phyloP scores from a whole-genome alignment of 2,329 filamentous ascomycete genomes.

The Zymoseptoria crescenta region DNA sequence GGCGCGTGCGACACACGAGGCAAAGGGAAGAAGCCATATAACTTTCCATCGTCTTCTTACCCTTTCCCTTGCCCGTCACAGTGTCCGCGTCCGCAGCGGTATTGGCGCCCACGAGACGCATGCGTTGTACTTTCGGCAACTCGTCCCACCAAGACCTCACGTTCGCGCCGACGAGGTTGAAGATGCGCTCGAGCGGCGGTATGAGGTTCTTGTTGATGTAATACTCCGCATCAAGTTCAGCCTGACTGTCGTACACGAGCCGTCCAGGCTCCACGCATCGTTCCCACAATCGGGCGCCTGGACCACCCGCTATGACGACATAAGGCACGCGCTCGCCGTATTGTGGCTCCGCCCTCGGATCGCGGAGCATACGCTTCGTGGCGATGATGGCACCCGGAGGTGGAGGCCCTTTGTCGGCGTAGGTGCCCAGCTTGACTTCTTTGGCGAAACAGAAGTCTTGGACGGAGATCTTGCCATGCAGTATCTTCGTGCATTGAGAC shows the following conservation, averaged over 20 bases:
- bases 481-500: conserved; percentile 81
- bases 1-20: conserved; percentile 61
- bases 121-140: conserved; percentile 83
- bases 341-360: conserved; percentile 80
- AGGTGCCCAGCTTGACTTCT: conserved; percentile 84
- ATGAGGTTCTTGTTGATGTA: conserved; percentile 96
- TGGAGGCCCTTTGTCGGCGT: conserved; percentile 69
- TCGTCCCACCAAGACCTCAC: conserved; percentile 89
- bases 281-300: conserved; percentile 76
- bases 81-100: conserved; percentile 10
- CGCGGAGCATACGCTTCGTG: conserved; percentile 75
- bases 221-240: conserved; percentile 85
- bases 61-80: conserved; percentile 6
- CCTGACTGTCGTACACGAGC: conserved; percentile 65
- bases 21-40: conserved; percentile 81
- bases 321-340: conserved; percentile 94
- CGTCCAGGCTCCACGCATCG: conserved; percentile 84
- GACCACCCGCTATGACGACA: conserved; percentile 81
- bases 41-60: conserved; percentile 71
- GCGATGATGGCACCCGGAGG: conserved; percentile 87
- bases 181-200: conserved; percentile 89
- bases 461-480: conserved; percentile 77
- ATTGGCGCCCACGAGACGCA: conserved; percentile 49
- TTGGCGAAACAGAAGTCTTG: conserved; percentile 95
- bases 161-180: conserved; percentile 90